phyloP scores from a whole-genome alignment of 2,329 filamentous ascomycete species.

The Colletotrichum sojae region DNA sequence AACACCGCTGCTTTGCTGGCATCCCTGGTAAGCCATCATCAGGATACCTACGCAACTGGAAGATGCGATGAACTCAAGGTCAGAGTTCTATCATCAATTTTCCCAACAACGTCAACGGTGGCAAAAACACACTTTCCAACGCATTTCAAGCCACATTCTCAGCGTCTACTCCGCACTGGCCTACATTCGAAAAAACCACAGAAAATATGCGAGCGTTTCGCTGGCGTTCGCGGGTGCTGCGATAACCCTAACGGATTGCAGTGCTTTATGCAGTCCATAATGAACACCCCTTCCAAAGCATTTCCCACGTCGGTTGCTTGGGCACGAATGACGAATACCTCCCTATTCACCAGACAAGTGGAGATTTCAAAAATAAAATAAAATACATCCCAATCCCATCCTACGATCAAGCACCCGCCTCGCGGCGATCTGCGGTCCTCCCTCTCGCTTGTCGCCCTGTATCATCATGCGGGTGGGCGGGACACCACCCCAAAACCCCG shows the following conservation, averaged over 20 bases:
- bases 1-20: background rate
- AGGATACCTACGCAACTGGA: background rate
- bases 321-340: too few species aligned
- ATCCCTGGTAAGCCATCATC: background rate
- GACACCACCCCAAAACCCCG: constrained; percentile 12
- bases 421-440: constrained; percentile 21
- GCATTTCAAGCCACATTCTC: too few species aligned
- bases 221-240: too few species aligned
- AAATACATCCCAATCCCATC: constrained; percentile 9
- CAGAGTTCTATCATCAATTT: background rate
- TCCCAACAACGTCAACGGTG: too few species aligned
- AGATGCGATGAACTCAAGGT: constrained; percentile 14
- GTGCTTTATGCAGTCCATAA: too few species aligned
- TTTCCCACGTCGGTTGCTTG: too few species aligned
- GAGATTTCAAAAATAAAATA: background rate
- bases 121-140: too few species aligned
- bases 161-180: too few species aligned
- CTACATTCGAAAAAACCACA: too few species aligned
- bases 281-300: too few species aligned
- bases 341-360: background rate
- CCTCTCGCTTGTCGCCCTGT: constrained; percentile 27
- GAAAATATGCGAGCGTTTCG: too few species aligned
- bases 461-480: constrained; percentile 31
- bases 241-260: too few species aligned
- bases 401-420: constrained; percentile 35